A percentile compares a stretch with the other conserved stretches of the same genome.
These are phyloP conservation scores for Calonectria pteridis DNA, from an alignment of 2,329 filamentous ascomycete genomes.

Conservation along the genomic window DNA sequence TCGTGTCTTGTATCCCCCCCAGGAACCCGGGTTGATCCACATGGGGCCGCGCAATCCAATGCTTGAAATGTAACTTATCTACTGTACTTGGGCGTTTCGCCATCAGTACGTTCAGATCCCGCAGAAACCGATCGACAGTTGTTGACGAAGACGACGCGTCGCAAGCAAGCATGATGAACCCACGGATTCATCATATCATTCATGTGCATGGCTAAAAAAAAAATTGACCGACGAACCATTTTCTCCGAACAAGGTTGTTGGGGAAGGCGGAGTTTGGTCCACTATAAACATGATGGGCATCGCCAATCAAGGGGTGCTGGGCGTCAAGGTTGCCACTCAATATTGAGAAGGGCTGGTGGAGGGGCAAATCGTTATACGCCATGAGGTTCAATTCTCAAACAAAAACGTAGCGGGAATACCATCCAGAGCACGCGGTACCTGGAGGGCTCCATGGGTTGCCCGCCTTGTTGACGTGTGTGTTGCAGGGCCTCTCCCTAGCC, in stretches of 20 bases:
- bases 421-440: neutral
- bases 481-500: conserved; percentile 3
- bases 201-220: neutral
- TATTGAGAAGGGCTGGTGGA: conserved; percentile 1
- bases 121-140: conserved; percentile 4
- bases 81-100: conserved; percentile 12
- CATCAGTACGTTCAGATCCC: neutral
- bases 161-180: neutral
- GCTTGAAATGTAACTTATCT: conserved; percentile 16
- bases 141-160: conserved; percentile 20
- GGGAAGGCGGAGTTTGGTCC: neutral
- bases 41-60: conserved; percentile 9
- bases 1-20: conserved; percentile 4
- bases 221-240: neutral
- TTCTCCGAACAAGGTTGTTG: neutral
- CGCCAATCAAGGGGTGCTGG: conserved; percentile 6
- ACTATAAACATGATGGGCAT: neutral
- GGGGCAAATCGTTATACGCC: neutral
- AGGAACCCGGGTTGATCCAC: conserved; percentile 15
- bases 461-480: conserved; percentile 21
- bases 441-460: conserved; percentile 10
- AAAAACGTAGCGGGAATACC: neutral
- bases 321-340: conserved; percentile 8
- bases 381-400: neutral
- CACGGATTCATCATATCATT: conserved; percentile 3